These are phyloP conservation scores for Aegilops sharonensis DNA, from an alignment of 176 grass and related monocot species.

Conservation along the genomic window DNA sequence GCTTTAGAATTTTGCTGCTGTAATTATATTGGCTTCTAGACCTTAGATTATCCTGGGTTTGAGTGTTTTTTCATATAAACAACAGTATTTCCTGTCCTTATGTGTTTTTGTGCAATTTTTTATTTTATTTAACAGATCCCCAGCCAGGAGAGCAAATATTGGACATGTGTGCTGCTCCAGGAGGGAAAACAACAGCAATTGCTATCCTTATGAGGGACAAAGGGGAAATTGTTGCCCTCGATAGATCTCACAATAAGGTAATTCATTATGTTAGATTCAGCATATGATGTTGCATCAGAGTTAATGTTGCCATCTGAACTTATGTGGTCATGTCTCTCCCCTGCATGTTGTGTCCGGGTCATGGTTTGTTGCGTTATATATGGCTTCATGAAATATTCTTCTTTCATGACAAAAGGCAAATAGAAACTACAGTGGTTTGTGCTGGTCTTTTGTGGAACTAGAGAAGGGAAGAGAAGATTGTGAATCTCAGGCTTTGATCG, in stretches of 20 bases:
- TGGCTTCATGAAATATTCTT: conserved; percentile 10
- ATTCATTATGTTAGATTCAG: conserved; percentile 13
- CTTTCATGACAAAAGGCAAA: not conserved
- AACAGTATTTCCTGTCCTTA: not conserved
- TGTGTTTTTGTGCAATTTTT: conserved; percentile 10
- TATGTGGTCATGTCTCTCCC: not conserved
- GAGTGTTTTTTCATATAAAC: not conserved
- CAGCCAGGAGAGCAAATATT: conserved; percentile 85
- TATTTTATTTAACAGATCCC: conserved; percentile 60
- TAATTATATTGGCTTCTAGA: not conserved
- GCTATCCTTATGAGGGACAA: conserved; percentile 87
- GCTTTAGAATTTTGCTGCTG: not conserved
- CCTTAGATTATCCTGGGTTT: not conserved
- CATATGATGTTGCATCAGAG: not conserved
- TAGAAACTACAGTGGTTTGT: not conserved
- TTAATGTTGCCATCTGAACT: not conserved
- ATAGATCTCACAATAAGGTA: conserved; percentile 99
- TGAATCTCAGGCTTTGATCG: not conserved
- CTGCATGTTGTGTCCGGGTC: not conserved
- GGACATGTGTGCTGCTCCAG: conserved; percentile 97
- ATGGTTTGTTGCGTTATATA: conserved; percentile 23
- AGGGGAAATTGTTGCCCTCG: conserved; percentile 84
- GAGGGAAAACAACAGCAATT: conserved; percentile 98
- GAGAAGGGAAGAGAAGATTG: not conserved
- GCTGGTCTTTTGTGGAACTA: not conserved